Percentiles rank a stretch among this genome's conserved stretches.
Conservation (phyloP, 306 rosid species). For the Casuarina equisetifolia region DNA sequence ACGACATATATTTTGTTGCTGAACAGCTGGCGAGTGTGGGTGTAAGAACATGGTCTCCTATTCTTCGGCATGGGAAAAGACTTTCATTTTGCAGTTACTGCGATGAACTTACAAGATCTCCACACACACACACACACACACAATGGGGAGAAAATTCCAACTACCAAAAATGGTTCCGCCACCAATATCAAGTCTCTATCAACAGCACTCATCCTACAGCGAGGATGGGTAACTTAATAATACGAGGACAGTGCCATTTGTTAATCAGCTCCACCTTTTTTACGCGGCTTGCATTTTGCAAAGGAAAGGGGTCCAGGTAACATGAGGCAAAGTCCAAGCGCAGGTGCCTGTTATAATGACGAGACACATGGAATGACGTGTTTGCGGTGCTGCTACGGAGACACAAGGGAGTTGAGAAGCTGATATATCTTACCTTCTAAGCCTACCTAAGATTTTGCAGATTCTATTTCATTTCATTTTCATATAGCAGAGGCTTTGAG, state of each 20-base stretch:
- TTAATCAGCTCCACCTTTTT: background rate
- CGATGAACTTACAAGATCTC: too few species aligned
- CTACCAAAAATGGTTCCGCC: too few species aligned
- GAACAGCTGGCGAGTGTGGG: too few species aligned
- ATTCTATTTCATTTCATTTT: background rate
- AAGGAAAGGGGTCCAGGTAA: background rate
- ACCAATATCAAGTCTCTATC: too few species aligned
- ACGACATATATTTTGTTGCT: too few species aligned
- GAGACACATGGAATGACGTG: conserved; percentile 2
- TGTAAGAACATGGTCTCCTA: too few species aligned
- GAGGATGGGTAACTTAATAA: background rate
- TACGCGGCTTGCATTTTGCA: background rate
- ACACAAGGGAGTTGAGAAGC: background rate
- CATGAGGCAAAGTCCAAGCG: background rate
- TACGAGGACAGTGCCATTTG: background rate
- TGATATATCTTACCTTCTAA: background rate
- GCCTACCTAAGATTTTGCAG: background rate
- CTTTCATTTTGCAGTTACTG: too few species aligned
- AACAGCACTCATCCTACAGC: too few species aligned
- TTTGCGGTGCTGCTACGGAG: background rate
- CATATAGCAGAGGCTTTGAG: background rate
- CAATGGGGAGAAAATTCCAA: too few species aligned
- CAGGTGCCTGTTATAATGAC: background rate
- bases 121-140: too few species aligned
- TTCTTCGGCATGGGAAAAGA: too few species aligned